Conservation (phyloP, 352 stramenopile genomes). For the Phytophthora tubulina region DNA sequence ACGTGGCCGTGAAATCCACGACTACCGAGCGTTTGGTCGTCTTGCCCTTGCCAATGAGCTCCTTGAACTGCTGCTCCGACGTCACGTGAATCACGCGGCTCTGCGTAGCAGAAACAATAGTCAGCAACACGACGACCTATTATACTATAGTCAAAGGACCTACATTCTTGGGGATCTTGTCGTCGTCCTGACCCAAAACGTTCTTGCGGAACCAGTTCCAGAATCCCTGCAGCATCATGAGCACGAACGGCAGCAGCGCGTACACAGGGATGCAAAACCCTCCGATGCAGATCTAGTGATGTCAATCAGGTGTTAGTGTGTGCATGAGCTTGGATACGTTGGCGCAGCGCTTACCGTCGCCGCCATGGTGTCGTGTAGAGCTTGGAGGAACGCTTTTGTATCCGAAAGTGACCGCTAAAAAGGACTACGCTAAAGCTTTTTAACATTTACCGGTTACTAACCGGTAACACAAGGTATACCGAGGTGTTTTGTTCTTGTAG, state of each 20-base stretch:
- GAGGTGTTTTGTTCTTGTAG: constrained; percentile 32
- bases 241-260: constrained; percentile 72
- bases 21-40: constrained; percentile 77
- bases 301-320: background rate
- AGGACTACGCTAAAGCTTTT: too few species aligned
- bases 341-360: constrained; percentile 37
- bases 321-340: background rate
- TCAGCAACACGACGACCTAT: background rate
- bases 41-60: constrained; percentile 76
- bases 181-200: constrained; percentile 62
- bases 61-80: constrained; percentile 76
- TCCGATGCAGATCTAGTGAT: constrained; percentile 80
- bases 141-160: background rate
- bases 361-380: constrained; percentile 31
- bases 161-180: constrained; percentile 61
- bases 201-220: constrained; percentile 83
- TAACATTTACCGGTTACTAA: background rate
- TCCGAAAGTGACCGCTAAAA: background rate
- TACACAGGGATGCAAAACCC: constrained; percentile 84
- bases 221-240: constrained; percentile 73
- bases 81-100: constrained; percentile 77
- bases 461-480: background rate
- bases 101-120: constrained; percentile 27
- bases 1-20: constrained; percentile 91
- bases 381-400: constrained; percentile 5